These are phyloP conservation scores for Paradendryphiella salina DNA, from an alignment of 2,329 filamentous ascomycete species.

Conservation along the genomic window DNA sequence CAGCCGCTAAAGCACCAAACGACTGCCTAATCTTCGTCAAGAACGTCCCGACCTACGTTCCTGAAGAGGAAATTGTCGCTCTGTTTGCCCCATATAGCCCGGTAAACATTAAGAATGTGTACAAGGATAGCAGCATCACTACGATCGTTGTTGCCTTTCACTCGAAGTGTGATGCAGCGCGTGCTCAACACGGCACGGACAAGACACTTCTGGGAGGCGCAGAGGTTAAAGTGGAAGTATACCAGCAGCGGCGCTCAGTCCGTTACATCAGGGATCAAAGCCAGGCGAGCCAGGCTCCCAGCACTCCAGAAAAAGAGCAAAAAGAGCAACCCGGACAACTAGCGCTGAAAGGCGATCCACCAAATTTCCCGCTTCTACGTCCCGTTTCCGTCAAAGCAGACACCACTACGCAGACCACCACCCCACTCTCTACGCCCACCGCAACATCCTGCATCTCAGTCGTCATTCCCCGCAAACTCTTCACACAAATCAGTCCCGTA, in stretches of 20 bases:
- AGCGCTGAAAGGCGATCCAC: neutral
- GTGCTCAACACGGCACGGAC: conserved; percentile 15
- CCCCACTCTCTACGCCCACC: neutral
- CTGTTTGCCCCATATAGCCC: conserved; percentile 18
- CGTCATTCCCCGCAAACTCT: neutral
- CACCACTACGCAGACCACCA: neutral
- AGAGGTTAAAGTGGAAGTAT: conserved; percentile 21
- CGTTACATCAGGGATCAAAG: conserved; percentile 10
- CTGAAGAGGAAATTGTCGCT: neutral
- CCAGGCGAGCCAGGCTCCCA: neutral
- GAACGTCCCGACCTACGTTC: conserved; percentile 21
- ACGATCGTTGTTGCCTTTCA: conserved; percentile 22
- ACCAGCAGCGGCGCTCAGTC: conserved; percentile 18
- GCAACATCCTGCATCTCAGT: neutral
- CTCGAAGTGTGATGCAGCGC: conserved; percentile 8
- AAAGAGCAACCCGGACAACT: conserved; percentile 1
- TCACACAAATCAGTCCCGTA: neutral
- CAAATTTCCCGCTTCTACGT: neutral
- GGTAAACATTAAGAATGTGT: conserved; percentile 22
- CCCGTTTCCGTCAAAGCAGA: neutral
- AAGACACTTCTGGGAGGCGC: conserved; percentile 14
- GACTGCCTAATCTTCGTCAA: conserved; percentile 28
- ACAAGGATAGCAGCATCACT: conserved; percentile 16
- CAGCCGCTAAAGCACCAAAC: conserved; percentile 1
- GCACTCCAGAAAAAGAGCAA: neutral